phyloP scores from a whole-genome alignment of 1,284 basidiomycete species.

The Athelia psychrophila region DNA sequence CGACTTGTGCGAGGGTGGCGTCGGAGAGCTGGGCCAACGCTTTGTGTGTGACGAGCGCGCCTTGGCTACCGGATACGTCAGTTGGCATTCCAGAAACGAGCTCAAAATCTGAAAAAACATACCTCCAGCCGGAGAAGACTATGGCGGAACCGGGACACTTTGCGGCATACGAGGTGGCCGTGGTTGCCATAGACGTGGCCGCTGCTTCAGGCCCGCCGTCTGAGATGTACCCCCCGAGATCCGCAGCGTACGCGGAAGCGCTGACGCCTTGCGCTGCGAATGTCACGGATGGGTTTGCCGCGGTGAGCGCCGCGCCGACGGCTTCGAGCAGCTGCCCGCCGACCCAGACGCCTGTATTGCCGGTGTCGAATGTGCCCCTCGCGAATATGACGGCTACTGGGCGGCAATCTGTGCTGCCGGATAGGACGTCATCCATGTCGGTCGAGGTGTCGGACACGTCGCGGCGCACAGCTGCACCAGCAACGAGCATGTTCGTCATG shows the following conservation, averaged over 20 bases:
- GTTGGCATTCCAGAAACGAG: too few relatives aligned
- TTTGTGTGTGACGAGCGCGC: slow-evolving; percentile 14
- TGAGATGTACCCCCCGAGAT: slow-evolving; percentile 10
- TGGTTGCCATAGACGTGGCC: slow-evolving; percentile 9
- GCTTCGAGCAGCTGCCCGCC: slow-evolving; percentile 13
- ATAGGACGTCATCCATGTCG: too few relatives aligned
- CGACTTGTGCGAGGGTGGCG: slow-evolving; percentile 6
- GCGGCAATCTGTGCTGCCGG: too few relatives aligned
- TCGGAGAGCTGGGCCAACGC: slow-evolving; percentile 6
- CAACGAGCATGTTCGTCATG: too few relatives aligned
- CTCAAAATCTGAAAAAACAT: too few relatives aligned
- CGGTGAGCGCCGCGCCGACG: too few relatives aligned
- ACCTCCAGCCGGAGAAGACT: slow-evolving; percentile 13
- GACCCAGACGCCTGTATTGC: slow-evolving; percentile 16
- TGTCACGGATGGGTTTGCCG: too few relatives aligned
- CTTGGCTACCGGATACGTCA: too few relatives aligned
- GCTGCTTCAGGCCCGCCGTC: slow-evolving; percentile 10
- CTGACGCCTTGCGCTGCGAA: slow-evolving; percentile 15
- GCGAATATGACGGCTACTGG: slow-evolving; percentile 15
- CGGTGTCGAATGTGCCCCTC: slow-evolving; percentile 15
- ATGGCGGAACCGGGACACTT: slow-evolving; percentile 10
- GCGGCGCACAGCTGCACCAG: too few relatives aligned
- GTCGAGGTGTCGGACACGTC: too few relatives aligned
- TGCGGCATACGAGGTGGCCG: slow-evolving; percentile 7
- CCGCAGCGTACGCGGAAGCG: slow-evolving; percentile 11